Base-by-base conservation (phyloP, 1,284 basidiomycete genomes). In the Gyrodon tennesseensis region DNA sequence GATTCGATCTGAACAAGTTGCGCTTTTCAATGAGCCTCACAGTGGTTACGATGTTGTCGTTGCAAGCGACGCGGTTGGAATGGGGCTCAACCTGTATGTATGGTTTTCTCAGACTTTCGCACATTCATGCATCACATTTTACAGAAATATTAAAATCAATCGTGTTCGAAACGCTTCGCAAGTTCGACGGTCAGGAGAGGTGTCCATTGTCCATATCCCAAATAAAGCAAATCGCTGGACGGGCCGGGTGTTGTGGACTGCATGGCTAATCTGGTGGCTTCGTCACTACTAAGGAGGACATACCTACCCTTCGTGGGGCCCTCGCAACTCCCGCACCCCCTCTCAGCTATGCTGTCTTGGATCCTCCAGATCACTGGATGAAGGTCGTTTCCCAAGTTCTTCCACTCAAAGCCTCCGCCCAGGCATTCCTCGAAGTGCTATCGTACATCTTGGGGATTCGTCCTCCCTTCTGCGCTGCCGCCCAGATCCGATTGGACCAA, bases 171-270 rank as follows among this genome's bases (percentile, higher is more conserved):
- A 78, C 82, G 1, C 78, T 94, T n/a, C 72, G 78, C 57, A 98
- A 98, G 76, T 93, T 80, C 70, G 84, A 93, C 69, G 92, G 92
- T 18, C 77, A 75, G 37, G 70, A 77, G 11, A 79, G 84, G 21
- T 77, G 81, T 0, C 77, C 80, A 0, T 81, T 99, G 4, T 86
- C 90, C 0, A 78, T 86, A 4, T 93, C 94, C 0, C 91, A 94
- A 73, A 87, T 94, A 77, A 99, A 98, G 77, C 96, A 99, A 77
- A 98, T 99, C 58, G 96, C 93, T 0, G 96, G 96, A 8, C 87
- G 97, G 54, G 97, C 97, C 0, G 96, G 96, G 7, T 89, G 97
- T 2, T 99, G 88, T 76, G 94, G 94, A 3, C 78, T 92, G 62
- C 86, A 89, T 63, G 80, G 77, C 19, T 72, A 80, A 31, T 77